phyloP scores from a whole-genome alignment of 2,329 filamentous ascomycete species.

The Venturia aucupariae region DNA sequence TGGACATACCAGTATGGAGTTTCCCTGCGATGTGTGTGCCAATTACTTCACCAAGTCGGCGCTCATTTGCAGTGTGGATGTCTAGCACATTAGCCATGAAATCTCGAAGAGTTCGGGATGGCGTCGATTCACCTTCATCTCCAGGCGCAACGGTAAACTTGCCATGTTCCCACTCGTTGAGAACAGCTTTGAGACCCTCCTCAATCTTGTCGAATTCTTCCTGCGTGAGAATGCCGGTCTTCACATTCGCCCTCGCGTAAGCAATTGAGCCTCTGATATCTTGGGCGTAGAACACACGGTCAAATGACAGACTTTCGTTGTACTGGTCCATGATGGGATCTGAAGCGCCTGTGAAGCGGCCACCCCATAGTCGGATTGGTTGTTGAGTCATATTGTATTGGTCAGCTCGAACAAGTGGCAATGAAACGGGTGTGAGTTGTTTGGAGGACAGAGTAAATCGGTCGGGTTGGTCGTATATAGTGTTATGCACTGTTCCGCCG shows the following conservation, averaged over 20 bases:
- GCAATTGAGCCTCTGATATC: constrained; percentile 75
- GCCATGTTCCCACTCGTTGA: constrained; percentile 35
- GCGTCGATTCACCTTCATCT: background rate
- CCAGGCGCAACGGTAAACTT: constrained; percentile 7
- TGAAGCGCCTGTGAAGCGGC: constrained; percentile 47
- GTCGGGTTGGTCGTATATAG: background rate
- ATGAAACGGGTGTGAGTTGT: background rate
- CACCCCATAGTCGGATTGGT: constrained; percentile 42
- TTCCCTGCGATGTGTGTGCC: constrained; percentile 79
- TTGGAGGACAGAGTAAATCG: too few species aligned
- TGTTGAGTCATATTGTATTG: background rate
- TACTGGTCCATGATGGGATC: constrained; percentile 82
- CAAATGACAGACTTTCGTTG: constrained; percentile 73
- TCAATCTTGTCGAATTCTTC: constrained; percentile 69
- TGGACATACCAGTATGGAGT: constrained; percentile 56
- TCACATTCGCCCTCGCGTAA: constrained; percentile 70
- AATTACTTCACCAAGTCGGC: constrained; percentile 64
- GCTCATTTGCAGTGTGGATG: constrained; percentile 47
- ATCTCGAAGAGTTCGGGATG: too few species aligned
- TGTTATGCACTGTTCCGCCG: background rate
- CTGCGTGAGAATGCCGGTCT: constrained; percentile 61
- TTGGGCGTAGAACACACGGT: constrained; percentile 67
- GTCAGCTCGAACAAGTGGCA: background rate
- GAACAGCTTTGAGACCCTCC: constrained; percentile 53
- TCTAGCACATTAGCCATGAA: constrained; percentile 30